These are phyloP conservation scores for Fusarium nygamai DNA, from an alignment of 2,329 filamentous ascomycete species.

Conservation along the genomic window DNA sequence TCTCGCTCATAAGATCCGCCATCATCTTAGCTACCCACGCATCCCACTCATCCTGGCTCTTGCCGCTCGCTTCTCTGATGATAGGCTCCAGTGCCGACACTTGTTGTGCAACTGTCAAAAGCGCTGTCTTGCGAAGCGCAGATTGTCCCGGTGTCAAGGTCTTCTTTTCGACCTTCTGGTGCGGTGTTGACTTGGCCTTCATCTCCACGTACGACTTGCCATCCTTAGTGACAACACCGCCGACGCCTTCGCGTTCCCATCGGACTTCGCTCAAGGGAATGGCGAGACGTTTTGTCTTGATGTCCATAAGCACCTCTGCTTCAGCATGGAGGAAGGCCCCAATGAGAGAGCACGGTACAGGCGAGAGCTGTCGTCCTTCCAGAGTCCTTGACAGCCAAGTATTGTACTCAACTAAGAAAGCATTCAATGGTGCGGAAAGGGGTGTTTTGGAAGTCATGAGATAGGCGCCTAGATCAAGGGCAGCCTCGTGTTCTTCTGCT, in stretches of 20 bases:
- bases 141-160: slow-evolving; percentile 74
- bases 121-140: slow-evolving; percentile 80
- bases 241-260: slow-evolving; percentile 84
- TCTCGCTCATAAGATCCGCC: slow-evolving; percentile 81
- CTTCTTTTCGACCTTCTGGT: slow-evolving; percentile 55
- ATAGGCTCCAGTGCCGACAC: slow-evolving; percentile 87
- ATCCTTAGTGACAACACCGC: slow-evolving; percentile 69
- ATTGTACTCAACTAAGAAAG: slow-evolving; percentile 85
- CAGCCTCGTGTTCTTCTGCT: slow-evolving; percentile 69
- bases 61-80: slow-evolving; percentile 82
- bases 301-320: slow-evolving; percentile 73
- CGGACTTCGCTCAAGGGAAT: slow-evolving; percentile 85
- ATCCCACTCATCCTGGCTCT: slow-evolving; percentile 93
- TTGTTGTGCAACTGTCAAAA: slow-evolving; percentile 82
- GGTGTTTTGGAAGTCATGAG: slow-evolving; percentile 84
- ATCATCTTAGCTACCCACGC: slow-evolving; percentile 90
- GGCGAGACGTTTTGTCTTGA: slow-evolving; percentile 81
- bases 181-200: slow-evolving; percentile 56
- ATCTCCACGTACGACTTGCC: slow-evolving; percentile 69
- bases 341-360: slow-evolving; percentile 82
- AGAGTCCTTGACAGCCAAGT: slow-evolving; percentile 81
- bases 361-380: slow-evolving; percentile 73
- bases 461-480: slow-evolving; percentile 80
- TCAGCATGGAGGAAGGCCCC: slow-evolving; percentile 84
- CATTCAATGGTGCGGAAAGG: slow-evolving; percentile 82